phyloP scores from a whole-genome alignment of 441 rosid genomes.

The Syzygium malaccense region DNA sequence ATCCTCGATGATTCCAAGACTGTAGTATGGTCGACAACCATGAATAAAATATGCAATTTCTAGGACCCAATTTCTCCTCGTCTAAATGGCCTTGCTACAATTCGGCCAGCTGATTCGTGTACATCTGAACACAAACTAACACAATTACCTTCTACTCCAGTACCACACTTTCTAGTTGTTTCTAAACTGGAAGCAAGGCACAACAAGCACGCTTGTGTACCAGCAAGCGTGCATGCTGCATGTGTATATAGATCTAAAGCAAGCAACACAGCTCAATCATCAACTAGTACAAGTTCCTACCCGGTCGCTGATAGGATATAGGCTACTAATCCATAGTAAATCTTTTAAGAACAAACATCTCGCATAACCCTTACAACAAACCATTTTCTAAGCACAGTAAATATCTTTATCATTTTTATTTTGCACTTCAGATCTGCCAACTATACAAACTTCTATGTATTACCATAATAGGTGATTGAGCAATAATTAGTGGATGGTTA shows the following conservation, averaged over 20 bases:
- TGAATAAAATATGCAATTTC: not conserved
- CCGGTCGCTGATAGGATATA: not conserved
- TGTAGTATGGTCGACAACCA: not conserved
- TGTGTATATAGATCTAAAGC: not conserved
- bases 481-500: not conserved
- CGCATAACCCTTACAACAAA: not conserved
- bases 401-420: not conserved
- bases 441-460: not conserved
- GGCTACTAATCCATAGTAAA: not conserved
- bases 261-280: not conserved
- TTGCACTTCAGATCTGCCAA: not conserved
- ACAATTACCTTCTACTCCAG: not conserved
- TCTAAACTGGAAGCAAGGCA: not conserved
- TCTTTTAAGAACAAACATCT: not conserved
- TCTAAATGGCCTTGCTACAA: not conserved
- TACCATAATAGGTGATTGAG: not conserved
- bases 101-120: not conserved
- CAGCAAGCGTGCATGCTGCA: not conserved
- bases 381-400: not conserved
- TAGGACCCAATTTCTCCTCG: not conserved
- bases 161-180: not conserved
- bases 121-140: not conserved
- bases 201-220: not conserved
- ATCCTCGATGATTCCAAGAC: not conserved
- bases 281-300: not conserved